These are phyloP conservation scores for Aurantiochytrium sp. DNA, from an alignment of 108 stramenopile species.

Conservation along the genomic window DNA sequence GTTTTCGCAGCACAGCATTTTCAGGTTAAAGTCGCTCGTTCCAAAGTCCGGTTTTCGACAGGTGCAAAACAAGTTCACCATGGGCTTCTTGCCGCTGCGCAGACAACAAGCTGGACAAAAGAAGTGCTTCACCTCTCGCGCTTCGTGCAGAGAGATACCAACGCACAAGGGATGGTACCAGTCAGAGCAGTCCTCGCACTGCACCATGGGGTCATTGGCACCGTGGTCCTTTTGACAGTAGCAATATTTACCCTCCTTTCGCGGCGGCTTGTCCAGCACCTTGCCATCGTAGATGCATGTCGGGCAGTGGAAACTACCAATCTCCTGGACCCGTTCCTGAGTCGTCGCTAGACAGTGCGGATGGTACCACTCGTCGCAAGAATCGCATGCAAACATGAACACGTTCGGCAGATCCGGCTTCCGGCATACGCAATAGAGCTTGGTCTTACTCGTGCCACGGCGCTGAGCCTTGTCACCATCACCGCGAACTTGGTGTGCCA, in stretches of 20 bases:
- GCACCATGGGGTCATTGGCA: background rate
- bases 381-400: background rate
- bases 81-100: background rate
- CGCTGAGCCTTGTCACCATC: background rate
- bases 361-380: background rate
- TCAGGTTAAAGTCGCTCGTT: background rate
- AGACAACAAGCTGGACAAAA: background rate
- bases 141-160: background rate
- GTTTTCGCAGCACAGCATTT: background rate
- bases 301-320: background rate
- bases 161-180: background rate
- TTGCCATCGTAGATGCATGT: background rate
- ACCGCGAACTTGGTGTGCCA: background rate
- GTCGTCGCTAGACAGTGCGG: conserved; percentile 1
- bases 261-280: background rate
- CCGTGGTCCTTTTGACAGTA: background rate
- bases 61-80: background rate
- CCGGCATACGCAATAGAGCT: background rate
- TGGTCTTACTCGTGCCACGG: background rate
- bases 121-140: background rate
- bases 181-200: background rate
- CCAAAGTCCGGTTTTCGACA: conserved; percentile 7
- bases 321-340: background rate
- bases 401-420: background rate
- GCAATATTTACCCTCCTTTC: background rate